Percentiles rank a stretch among this genome's conserved stretches.
Conservation (phyloP, 306 rosid species). For the Lathyrus aphaca region DNA sequence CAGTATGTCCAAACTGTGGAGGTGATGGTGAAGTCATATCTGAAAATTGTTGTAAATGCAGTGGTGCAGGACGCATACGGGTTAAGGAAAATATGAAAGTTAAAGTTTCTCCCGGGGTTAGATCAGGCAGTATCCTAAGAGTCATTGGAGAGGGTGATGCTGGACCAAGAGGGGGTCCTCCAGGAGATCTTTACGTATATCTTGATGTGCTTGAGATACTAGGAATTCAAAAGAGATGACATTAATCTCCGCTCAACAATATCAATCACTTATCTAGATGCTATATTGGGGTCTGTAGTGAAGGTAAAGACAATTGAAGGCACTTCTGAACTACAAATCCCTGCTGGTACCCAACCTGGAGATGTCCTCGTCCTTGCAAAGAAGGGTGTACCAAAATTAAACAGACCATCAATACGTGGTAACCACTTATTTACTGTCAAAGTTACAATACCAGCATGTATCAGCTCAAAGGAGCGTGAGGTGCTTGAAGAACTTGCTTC, state of each 20-base stretch:
- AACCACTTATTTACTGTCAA: constrained; percentile 88
- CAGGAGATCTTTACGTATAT: constrained; percentile 93
- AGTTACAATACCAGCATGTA: constrained; percentile 83
- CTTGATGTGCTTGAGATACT: constrained; percentile 78
- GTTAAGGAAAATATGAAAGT: constrained; percentile 86
- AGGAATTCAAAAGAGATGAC: constrained; percentile 93
- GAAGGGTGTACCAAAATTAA: constrained; percentile 91
- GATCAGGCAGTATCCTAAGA: constrained; percentile 88
- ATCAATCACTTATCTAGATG: constrained; percentile 80
- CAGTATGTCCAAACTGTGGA: constrained; percentile 87
- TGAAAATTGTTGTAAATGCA: constrained; percentile 88
- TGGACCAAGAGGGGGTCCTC: constrained; percentile 97
- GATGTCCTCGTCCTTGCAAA: constrained; percentile 81
- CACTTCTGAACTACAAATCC: constrained; percentile 69
- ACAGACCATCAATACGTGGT: constrained; percentile 89
- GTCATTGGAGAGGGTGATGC: constrained; percentile 95
- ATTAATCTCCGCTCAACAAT: constrained; percentile 76
- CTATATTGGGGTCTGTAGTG: constrained; percentile 78
- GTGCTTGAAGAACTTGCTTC: constrained; percentile 85
- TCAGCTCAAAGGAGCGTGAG: constrained; percentile 79
- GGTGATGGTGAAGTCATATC: constrained; percentile 94
- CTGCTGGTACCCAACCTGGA: constrained; percentile 94
- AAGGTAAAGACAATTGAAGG: constrained; percentile 95
- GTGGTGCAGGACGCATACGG: constrained; percentile 82
- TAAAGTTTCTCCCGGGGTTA: constrained; percentile 93